These are phyloP conservation scores for Dalechampia spathulata DNA, from an alignment of 441 rosid genomes.

Conservation along the genomic window DNA sequence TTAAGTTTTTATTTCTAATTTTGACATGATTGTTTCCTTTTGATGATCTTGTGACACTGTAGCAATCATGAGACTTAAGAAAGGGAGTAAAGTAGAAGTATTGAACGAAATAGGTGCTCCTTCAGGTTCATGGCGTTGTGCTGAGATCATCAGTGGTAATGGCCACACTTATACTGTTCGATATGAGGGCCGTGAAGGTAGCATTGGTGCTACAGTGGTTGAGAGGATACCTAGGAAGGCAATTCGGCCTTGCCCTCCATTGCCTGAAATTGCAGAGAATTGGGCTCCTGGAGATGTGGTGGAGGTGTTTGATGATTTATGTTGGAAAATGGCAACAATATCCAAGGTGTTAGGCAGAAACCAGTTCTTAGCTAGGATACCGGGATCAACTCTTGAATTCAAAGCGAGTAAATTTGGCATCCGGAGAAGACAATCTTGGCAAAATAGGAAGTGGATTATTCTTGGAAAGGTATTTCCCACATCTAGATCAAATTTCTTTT, in stretches of 20 bases:
- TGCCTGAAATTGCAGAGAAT: slow-evolving; percentile 23
- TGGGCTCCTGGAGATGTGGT: slow-evolving; percentile 74
- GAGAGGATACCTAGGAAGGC: slow-evolving; percentile 49
- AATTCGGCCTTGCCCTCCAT: slow-evolving; percentile 67
- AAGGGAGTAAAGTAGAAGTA: slow-evolving; percentile 69
- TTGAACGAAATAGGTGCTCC: slow-evolving; percentile 45
- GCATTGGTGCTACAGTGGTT: slow-evolving; percentile 12
- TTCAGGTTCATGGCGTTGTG: slow-evolving; percentile 69
- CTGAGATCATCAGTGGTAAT: slow-evolving; percentile 61
- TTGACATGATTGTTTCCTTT: slow-evolving; percentile 11
- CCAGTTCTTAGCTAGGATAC: slow-evolving; percentile 43
- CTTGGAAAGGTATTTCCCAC: slow-evolving; percentile 52
- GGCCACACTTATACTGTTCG: slow-evolving; percentile 54
- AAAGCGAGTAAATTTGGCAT: slow-evolving; percentile 38
- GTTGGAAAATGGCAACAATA: slow-evolving; percentile 76
- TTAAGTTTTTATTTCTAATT: neutral
- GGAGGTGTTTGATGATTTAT: slow-evolving; percentile 54
- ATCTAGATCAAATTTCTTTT: neutral
- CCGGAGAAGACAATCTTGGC: slow-evolving; percentile 68
- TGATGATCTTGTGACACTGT: slow-evolving; percentile 20
- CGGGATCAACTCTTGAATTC: slow-evolving; percentile 57
- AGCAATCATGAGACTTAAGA: slow-evolving; percentile 49
- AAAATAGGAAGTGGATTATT: slow-evolving; percentile 52
- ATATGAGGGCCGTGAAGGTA: slow-evolving; percentile 29
- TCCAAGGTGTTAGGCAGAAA: slow-evolving; percentile 37